Conservation (phyloP, 805 yeast species). For the Wickerhamiella parazyma region DNA sequence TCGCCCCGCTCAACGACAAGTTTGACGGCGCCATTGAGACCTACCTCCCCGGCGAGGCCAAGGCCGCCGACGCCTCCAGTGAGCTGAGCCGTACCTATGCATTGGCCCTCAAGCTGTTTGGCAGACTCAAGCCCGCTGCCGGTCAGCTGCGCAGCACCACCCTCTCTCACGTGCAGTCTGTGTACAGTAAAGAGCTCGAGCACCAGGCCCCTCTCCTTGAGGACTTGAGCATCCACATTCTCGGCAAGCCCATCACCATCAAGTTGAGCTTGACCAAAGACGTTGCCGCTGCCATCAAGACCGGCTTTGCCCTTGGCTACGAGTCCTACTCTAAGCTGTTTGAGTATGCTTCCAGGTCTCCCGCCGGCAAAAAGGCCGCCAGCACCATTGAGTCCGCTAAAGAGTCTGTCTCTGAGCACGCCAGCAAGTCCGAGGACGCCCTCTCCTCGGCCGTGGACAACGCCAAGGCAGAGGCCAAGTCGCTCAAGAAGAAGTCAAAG, state of each 20-base stretch:
- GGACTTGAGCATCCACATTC: neutral
- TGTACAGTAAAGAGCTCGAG: slow-evolving; percentile 14
- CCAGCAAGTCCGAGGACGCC: too few species aligned
- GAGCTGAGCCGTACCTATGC: slow-evolving; percentile 11
- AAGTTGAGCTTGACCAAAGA: neutral
- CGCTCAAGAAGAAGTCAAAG: slow-evolving; percentile 1
- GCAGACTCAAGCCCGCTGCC: slow-evolving; percentile 16
- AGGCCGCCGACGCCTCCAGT: slow-evolving; percentile 9
- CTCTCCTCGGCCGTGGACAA: neutral
- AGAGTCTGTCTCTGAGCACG: neutral
- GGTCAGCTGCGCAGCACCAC: slow-evolving; percentile 6
- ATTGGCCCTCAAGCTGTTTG: slow-evolving; percentile 13
- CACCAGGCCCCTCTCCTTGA: slow-evolving; percentile 2
- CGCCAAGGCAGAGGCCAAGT: neutral
- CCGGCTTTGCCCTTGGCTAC: slow-evolving; percentile 5
- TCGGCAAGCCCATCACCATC: neutral
- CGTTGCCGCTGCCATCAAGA: slow-evolving; percentile 4
- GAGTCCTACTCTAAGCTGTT: slow-evolving; percentile 3
- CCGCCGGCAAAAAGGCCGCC: neutral
- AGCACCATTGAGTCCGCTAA: neutral
- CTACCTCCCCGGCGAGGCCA: slow-evolving; percentile 32
- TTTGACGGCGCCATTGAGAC: slow-evolving; percentile 34
- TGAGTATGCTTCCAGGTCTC: neutral
- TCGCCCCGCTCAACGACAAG: slow-evolving; percentile 46
- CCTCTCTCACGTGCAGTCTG: slow-evolving; percentile 7